These are phyloP conservation scores for Dimargaris verticillata DNA, from an alignment of 192 early-diverging fungal species.

Conservation along the genomic window DNA sequence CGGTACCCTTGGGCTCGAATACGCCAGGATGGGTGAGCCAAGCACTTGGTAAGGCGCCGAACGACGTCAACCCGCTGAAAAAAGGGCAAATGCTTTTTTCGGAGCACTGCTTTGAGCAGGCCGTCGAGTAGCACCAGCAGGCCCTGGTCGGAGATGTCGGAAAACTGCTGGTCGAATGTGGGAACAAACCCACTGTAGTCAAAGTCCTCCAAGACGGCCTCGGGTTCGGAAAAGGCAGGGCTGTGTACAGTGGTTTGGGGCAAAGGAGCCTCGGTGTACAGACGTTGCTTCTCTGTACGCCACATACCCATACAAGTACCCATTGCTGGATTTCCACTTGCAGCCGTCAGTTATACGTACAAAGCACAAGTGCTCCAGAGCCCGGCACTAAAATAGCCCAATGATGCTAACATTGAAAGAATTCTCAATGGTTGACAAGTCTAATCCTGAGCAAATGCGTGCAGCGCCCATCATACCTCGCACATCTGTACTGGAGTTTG, in stretches of 20 bases:
- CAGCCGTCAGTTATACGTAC: too few species aligned
- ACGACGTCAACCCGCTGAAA: not conserved
- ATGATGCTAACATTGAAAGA: too few species aligned
- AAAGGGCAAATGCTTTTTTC: not conserved
- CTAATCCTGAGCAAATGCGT: too few species aligned
- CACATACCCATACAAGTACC: too few species aligned
- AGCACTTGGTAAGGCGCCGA: constrained; percentile 3
- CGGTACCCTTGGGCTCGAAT: constrained; percentile 26
- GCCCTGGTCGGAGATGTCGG: constrained; percentile 1
- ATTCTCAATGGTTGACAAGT: too few species aligned
- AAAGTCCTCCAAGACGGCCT: not conserved
- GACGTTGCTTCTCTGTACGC: not conserved
- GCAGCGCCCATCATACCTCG: too few species aligned
- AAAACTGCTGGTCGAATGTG: not conserved
- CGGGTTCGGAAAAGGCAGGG: constrained; percentile 7
- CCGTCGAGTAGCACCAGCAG: not conserved
- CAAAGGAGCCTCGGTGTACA: not conserved
- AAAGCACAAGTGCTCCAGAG: too few species aligned
- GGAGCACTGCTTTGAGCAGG: not conserved
- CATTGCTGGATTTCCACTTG: too few species aligned
- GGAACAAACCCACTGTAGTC: not conserved
- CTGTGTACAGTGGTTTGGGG: not conserved
- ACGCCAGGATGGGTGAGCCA: constrained; percentile 24
- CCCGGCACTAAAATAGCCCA: too few species aligned
- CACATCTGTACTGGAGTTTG: too few species aligned